These are phyloP conservation scores for Agaricus sinodeliciosus DNA, from an alignment of 768 basidiomycete genomes.

Conservation along the genomic window DNA sequence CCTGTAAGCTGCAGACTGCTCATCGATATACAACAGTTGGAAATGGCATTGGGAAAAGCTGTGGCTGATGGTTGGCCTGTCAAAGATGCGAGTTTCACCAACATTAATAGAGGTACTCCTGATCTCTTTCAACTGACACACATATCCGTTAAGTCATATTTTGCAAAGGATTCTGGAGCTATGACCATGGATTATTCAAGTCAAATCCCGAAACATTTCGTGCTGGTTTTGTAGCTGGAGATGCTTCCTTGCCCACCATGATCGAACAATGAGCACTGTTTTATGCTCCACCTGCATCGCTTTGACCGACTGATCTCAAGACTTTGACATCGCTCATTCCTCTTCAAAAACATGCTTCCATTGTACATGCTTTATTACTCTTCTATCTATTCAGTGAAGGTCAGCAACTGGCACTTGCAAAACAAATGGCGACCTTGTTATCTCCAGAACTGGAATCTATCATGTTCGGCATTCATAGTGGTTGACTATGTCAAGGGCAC, in stretches of 20 bases:
- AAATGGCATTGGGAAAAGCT: slow-evolving; percentile 30
- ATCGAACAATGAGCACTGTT: slow-evolving; percentile 24
- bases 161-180: slow-evolving; percentile 51
- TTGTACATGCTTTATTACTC: slow-evolving; percentile 33
- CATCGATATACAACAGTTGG: slow-evolving; percentile 23
- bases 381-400: slow-evolving; percentile 32
- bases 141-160: no score
- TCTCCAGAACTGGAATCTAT: slow-evolving; percentile 26
- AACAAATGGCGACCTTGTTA: slow-evolving; percentile 24
- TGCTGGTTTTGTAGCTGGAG: slow-evolving; percentile 46
- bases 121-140: no score
- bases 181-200: slow-evolving; percentile 53
- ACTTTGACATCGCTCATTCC: slow-evolving; percentile 20
- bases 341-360: slow-evolving; percentile 37
- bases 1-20: no score
- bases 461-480: slow-evolving; percentile 33
- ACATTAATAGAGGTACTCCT: slow-evolving; percentile 24
- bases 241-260: slow-evolving; percentile 39
- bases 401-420: slow-evolving; percentile 23
- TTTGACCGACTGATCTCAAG: slow-evolving; percentile 6
- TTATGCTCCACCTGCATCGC: slow-evolving; percentile 10
- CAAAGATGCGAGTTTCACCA: slow-evolving; percentile 26
- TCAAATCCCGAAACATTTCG: slow-evolving; percentile 45
- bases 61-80: slow-evolving; percentile 32
- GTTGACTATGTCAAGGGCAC: slow-evolving; percentile 16